Evolutionary conservation across 768 basidiomycete genomes (phyloP).

Genomic region (Podaxis pistillaris): DNA sequence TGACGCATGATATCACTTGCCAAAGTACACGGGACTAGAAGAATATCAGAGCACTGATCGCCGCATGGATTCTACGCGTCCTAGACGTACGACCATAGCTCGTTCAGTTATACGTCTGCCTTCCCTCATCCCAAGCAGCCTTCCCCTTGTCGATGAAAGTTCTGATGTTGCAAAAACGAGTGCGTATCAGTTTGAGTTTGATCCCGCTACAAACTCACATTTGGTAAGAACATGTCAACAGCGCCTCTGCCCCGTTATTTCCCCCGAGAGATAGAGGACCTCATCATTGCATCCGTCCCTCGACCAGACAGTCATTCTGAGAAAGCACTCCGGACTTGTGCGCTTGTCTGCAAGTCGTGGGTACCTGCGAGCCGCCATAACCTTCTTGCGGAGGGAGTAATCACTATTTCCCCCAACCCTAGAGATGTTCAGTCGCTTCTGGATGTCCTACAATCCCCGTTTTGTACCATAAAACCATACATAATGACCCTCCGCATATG

Average conservation of each 20-base stretch:
- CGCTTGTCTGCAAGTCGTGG: background rate
- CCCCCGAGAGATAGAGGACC: background rate
- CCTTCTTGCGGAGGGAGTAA: background rate
- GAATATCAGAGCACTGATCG: too few species aligned
- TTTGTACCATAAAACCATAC: background rate
- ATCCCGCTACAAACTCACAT: background rate
- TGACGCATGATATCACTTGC: too few species aligned
- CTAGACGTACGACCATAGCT: too few species aligned
- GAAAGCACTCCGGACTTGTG: background rate
- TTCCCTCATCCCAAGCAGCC: too few species aligned
- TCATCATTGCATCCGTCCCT: background rate
- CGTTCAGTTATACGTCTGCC: too few species aligned
- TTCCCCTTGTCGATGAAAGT: too few species aligned
- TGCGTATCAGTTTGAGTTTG: background rate
- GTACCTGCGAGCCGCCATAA: background rate
- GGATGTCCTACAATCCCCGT: background rate
- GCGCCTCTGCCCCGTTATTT: background rate
- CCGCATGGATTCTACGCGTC: too few species aligned
- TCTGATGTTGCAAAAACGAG: background rate
- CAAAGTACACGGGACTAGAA: too few species aligned
- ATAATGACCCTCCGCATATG: background rate
- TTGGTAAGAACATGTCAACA: background rate
- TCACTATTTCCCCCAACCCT: background rate
- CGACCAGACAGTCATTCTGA: background rate
- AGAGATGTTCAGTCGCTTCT: background rate